These are phyloP conservation scores for Candida neerlandica DNA, from an alignment of 1,139 yeast species.

Conservation along the genomic window DNA sequence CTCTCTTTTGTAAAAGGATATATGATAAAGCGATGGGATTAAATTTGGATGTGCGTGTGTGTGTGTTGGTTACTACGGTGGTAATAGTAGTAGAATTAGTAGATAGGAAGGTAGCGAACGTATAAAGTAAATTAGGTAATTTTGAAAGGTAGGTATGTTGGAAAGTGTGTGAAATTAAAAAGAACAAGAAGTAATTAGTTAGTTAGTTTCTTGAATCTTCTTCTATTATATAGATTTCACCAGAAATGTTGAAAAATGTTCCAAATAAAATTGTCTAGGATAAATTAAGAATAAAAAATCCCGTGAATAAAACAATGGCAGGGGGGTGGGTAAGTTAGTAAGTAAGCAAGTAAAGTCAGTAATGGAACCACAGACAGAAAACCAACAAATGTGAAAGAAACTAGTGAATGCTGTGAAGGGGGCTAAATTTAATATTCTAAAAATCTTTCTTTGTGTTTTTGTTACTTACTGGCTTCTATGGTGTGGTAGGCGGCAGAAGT, in stretches of 20 bases:
- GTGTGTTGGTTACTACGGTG: constrained; percentile 1
- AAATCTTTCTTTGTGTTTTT: neutral
- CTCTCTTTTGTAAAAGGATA: neutral
- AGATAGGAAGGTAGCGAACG: constrained; percentile 7
- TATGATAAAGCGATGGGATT: neutral
- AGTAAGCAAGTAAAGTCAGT: neutral
- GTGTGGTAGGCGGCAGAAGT: neutral
- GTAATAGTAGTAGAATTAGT: constrained; percentile 2
- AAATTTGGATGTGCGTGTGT: neutral
- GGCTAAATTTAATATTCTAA: too few relatives aligned
- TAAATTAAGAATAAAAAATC: neutral
- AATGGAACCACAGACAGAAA: too few relatives aligned
- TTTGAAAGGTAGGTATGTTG: constrained; percentile 3
- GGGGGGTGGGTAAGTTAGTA: neutral
- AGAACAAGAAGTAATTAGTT: neutral
- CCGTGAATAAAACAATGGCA: neutral
- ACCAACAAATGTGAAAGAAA: too few relatives aligned
- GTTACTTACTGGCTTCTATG: neutral
- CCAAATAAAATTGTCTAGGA: neutral
- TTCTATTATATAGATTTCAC: neutral
- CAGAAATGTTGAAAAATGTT: neutral
- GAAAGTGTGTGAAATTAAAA: neutral
- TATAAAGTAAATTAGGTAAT: constrained; percentile 3
- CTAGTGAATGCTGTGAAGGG: too few relatives aligned
- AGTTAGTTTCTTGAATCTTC: neutral